Conservation (phyloP, 2,329 filamentous ascomycete genomes). For the Sporothrix dimorphospora region DNA sequence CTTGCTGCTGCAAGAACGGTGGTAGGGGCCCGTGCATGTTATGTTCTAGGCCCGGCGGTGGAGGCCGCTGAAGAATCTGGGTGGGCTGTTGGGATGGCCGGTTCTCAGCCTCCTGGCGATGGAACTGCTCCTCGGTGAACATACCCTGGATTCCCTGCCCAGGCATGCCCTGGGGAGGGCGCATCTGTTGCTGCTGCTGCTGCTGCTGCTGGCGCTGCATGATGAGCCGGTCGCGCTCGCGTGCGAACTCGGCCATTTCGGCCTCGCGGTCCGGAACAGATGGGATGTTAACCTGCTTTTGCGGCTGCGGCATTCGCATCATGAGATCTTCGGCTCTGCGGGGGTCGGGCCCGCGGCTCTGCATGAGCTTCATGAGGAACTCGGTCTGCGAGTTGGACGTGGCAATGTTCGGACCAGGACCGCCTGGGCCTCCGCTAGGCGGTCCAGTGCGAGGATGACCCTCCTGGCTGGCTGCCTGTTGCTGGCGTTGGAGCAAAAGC, state of each 20-base stretch:
- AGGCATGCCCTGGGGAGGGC: constrained; percentile 51
- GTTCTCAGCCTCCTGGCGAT: constrained; percentile 50
- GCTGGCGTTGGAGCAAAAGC: constrained; percentile 62
- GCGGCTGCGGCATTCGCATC: constrained; percentile 57
- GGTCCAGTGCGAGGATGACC: constrained; percentile 40
- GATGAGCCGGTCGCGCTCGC: constrained; percentile 27
- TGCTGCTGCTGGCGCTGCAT: constrained; percentile 43
- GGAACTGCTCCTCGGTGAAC: constrained; percentile 56
- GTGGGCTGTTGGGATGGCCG: constrained; percentile 58
- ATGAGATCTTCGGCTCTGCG: constrained; percentile 56
- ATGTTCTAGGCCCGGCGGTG: constrained; percentile 61
- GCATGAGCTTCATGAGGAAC: constrained; percentile 84
- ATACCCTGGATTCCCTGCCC: constrained; percentile 43
- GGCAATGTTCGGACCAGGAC: not conserved
- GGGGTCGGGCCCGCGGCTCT: constrained; percentile 49
- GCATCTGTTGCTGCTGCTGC: constrained; percentile 46
- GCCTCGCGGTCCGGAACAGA: constrained; percentile 54
- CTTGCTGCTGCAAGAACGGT: constrained; percentile 52
- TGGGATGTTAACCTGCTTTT: constrained; percentile 52
- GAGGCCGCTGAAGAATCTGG: constrained; percentile 67
- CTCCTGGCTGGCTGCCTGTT: constrained; percentile 54
- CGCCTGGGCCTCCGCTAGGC: not conserved
- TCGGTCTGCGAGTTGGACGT: constrained; percentile 70
- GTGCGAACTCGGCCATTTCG: constrained; percentile 48
- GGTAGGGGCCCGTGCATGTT: constrained; percentile 56